Base-by-base conservation (phyloP, 305 asterid species). In the Solanum hybrid region DNA sequence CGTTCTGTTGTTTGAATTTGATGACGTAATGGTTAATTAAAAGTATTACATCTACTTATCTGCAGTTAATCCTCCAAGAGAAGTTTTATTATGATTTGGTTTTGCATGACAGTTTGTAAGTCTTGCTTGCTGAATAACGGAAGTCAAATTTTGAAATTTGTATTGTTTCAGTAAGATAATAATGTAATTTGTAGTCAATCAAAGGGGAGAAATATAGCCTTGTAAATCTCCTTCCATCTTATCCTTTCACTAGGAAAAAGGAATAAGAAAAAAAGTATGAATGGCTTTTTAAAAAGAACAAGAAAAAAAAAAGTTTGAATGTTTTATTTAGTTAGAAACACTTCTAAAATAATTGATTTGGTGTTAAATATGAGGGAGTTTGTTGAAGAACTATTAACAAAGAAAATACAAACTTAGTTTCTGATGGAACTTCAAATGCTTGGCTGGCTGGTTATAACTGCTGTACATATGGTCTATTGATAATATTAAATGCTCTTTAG, bases 351-450 rank as follows among this genome's bases (percentile, higher is more conserved):
- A 51, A 85, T 57, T 31, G 75, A 85, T 57, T 11, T 57, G 76
- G 76, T 85, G 88, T 57, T 2, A 84, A 84, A 84, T 83, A 11
- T 0, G 6, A 29, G 28, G 39, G 39, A 46, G 39, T 46, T 83
- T 83, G 73, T 83, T 83, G 87, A 83, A 83, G 39, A 83, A 14
- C 3, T 42, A 14, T 29, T 18, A 14, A 81, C 67, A 81, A 81
- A 42, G 37, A 46, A 83, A 83, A 10, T 84, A 46, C 28, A 84
- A 46, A 18, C 39, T 18, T 46, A 46, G 74, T 46, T 46, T 85
- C 39, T 29, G 88, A 34, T 85, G 88, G 6, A 46, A 33, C 88
- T 84, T 84, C 87, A 84, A 84, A 29, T 84, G 87, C 74, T 83
- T 83, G 22, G 85, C 57, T 79, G 85, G 31, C 26, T 46, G 73